These are phyloP conservation scores for Solanum hybrid DNA, from an alignment of 305 asterid species.

Conservation along the genomic window DNA sequence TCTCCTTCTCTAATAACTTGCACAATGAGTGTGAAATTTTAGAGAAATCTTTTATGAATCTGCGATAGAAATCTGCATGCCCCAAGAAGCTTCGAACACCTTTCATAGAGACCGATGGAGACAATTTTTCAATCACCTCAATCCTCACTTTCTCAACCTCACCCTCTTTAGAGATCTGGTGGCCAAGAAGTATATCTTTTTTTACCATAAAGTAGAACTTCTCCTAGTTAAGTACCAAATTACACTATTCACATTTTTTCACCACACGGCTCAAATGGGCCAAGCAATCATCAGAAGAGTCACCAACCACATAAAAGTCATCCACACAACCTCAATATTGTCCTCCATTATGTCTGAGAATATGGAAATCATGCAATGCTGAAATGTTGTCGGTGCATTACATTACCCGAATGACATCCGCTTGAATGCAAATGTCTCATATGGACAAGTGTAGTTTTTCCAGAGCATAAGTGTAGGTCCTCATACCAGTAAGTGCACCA, in stretches of 20 bases:
- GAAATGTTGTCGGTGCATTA: background rate
- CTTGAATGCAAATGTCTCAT: background rate
- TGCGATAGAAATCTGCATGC: background rate
- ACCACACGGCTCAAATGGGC: background rate
- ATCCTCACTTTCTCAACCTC: background rate
- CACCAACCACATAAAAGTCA: background rate
- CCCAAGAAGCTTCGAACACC: background rate
- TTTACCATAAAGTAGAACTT: background rate
- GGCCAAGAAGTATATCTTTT: background rate
- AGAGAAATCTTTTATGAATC: background rate
- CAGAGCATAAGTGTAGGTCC: background rate
- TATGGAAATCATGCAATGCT: background rate
- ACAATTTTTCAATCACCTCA: background rate
- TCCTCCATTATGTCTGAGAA: background rate
- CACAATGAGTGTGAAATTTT: background rate
- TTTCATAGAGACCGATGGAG: background rate
- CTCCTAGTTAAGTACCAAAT: background rate
- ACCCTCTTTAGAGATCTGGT: background rate
- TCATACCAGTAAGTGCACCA: background rate
- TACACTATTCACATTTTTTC: background rate
- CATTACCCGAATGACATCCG: background rate
- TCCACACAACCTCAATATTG: background rate
- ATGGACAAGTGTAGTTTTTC: background rate
- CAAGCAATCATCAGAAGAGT: background rate
- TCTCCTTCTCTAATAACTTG: background rate